These are phyloP conservation scores for Liquidambar formosana DNA, from an alignment of 164 flowering plant genomes.

Conservation along the genomic window DNA sequence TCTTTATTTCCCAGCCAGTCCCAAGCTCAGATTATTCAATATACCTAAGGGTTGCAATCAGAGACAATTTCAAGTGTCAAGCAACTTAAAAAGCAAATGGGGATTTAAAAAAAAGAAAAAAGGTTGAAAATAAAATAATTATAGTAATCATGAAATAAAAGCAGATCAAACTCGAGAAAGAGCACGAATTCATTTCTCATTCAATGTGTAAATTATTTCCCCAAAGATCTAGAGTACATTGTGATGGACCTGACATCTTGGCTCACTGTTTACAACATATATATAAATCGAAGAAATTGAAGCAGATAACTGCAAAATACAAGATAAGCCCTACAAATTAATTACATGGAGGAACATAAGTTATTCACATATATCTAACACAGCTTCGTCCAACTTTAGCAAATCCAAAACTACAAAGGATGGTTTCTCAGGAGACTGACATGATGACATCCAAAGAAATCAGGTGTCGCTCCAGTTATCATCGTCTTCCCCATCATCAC, in stretches of 20 bases:
- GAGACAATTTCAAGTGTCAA: too few relatives aligned
- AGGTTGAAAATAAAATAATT: too few relatives aligned
- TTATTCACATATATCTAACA: slow-evolving; percentile 33
- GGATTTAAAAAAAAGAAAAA: too few relatives aligned
- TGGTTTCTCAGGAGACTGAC: neutral
- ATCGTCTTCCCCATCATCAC: slow-evolving; percentile 73
- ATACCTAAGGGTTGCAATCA: too few relatives aligned
- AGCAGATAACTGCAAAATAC: slow-evolving; percentile 5
- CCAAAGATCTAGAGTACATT: slow-evolving; percentile 7
- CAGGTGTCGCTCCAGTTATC: slow-evolving; percentile 82
- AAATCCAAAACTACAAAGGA: slow-evolving; percentile 1
- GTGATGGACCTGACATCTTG: neutral
- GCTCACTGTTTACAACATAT: slow-evolving; percentile 14
- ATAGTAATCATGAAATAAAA: too few relatives aligned
- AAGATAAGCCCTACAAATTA: slow-evolving; percentile 21
- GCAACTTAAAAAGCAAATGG: too few relatives aligned
- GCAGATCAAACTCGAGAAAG: too few relatives aligned
- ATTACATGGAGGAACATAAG: slow-evolving; percentile 27
- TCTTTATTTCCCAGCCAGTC: too few relatives aligned
- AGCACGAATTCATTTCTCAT: neutral
- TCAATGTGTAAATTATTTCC: slow-evolving; percentile 13
- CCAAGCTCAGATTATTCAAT: too few relatives aligned
- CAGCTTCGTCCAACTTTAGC: slow-evolving; percentile 8
- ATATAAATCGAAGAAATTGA: slow-evolving; percentile 10
- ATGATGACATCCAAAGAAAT: slow-evolving; percentile 9